A percentile compares a stretch with the other conserved stretches of the same genome.
These are phyloP conservation scores for cucumber (Cucumis sativus) DNA, from an alignment of 306 rosid species.

Conservation along the genomic window Cucumber_9930_V3 NC_026660.2:26782501-26783000, in stretches of 20 bases:
- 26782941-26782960: not conserved
- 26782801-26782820: not conserved
- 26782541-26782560: too few relatives aligned
- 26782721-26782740: not conserved
- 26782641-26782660: not conserved
- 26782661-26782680: not conserved
- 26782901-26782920: not conserved
- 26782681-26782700: too few relatives aligned
- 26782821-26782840: not conserved
- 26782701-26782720: not conserved
- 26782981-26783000: too few relatives aligned
- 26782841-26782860: not conserved
- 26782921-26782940: not conserved
- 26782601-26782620: too few relatives aligned
- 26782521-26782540: too few relatives aligned
- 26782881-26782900: not conserved
- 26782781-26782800: too few relatives aligned
- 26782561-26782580: too few relatives aligned
- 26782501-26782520: too few relatives aligned
- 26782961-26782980: too few relatives aligned
- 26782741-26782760: not conserved
- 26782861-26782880: not conserved
- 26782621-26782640: too few relatives aligned
- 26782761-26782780: too few relatives aligned
- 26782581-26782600: too few relatives aligned